Evolutionary conservation across 2,329 filamentous ascomycete genomes (phyloP).

Genomic region (Chrysosphaeria jannelii): DNA sequence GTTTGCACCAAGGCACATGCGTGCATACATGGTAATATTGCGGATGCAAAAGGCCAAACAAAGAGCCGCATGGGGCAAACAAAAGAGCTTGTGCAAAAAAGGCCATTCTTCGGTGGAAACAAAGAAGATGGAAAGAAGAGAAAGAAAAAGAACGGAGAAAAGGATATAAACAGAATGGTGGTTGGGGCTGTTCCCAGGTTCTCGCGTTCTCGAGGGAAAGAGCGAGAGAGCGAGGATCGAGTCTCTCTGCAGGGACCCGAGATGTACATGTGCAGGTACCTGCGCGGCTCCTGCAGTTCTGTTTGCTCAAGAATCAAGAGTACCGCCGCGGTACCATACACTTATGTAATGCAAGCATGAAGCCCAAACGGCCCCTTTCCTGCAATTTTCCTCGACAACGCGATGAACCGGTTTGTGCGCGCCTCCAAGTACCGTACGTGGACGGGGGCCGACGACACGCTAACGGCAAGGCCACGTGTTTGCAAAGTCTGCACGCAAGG

Average conservation of each 20-base stretch:
- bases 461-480: constrained; percentile 66
- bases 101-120: too few relatives aligned
- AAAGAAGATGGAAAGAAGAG: too few relatives aligned
- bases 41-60: too few relatives aligned
- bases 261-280: neutral
- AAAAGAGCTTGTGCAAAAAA: too few relatives aligned
- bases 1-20: too few relatives aligned
- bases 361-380: neutral
- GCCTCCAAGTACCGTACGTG: constrained; percentile 35
- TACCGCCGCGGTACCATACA: neutral
- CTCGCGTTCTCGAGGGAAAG: too few relatives aligned
- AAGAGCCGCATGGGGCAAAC: too few relatives aligned
- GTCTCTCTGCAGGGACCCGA: neutral
- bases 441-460: neutral
- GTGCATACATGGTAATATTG: too few relatives aligned
- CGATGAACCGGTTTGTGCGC: constrained; percentile 35
- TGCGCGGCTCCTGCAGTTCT: neutral
- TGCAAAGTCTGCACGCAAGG: constrained; percentile 81
- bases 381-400: constrained; percentile 7
- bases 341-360: neutral
- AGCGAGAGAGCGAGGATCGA: too few relatives aligned
- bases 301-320: neutral
- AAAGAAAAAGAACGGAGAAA: too few relatives aligned
- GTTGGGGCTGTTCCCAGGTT: too few relatives aligned
- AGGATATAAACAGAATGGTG: too few relatives aligned